Evolutionary conservation across 139 green algal species (phyloP), one percentile per base, ranked within the genome.

Genomic region (Tetraselmis striata): DNA sequence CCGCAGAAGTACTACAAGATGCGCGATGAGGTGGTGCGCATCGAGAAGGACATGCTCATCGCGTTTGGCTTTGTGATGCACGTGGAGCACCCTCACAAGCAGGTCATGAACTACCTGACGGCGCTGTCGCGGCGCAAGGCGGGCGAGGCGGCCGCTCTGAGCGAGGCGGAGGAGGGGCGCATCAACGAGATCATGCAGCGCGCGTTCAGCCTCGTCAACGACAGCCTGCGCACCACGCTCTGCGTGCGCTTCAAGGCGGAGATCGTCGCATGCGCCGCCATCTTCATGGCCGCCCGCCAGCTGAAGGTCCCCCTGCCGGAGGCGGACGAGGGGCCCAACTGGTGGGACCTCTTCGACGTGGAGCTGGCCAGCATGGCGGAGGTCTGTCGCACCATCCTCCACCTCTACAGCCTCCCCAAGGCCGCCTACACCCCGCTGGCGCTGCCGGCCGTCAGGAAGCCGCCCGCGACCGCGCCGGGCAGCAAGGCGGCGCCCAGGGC

Each of bases 1-100:
- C 84, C 29, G 81, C 88, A 93, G 86, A 81, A 90, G 32, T 95
- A 93, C 80, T 84, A 91, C 23, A 23, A 88, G 32, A 79, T 94
- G 81, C 95, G 95, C 83, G 81, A 89, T 23, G 76, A 86, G 27
- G 76, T 95, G n/a, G 87, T 94, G 1, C 85, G 82, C 18, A 91
- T 92, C 1, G 95, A 98, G 89, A 87, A 91, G 0, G 88, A 93
- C 45, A 87, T 98, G 80, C 92, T 98, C 30, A 90, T 92, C 29
- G 87, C 89, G 1, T 94, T 97, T 83, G 94, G 94, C 24, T 97
- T 97, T 82, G 89, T 98, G 11, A 82, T 92, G 32, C 92, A 98
- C 83, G 91, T 95, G 59, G 93, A 98, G 77, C 95, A 98, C 83
- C 95, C 95, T 0, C 95, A 98, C 88, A 97, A 96, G 82, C 94